Conservation (phyloP, 164 flowering plant genomes). For the Protea cynaroides region DNA sequence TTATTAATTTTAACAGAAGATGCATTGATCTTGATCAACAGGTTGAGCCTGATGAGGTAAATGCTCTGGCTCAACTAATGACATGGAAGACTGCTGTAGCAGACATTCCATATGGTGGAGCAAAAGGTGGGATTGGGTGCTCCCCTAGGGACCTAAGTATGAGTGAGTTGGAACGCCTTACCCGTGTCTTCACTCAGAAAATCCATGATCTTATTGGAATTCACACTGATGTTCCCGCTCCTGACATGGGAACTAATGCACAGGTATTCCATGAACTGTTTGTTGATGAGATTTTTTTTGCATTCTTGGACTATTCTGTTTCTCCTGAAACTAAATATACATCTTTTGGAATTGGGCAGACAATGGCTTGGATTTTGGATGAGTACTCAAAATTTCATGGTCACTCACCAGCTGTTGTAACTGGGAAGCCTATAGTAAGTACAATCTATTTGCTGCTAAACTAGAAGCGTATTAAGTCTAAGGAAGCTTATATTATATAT, state of each 20-base stretch:
- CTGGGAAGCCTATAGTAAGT: slow-evolving; percentile 80
- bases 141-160: slow-evolving; percentile 49
- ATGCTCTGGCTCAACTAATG: slow-evolving; percentile 83
- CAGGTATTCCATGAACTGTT: slow-evolving; percentile 32
- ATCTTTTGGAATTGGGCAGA: slow-evolving; percentile 32
- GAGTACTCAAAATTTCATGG: slow-evolving; percentile 88
- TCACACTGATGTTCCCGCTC: slow-evolving; percentile 80
- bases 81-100: slow-evolving; percentile 88
- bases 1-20: slow-evolving; percentile 3
- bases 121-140: slow-evolving; percentile 86
- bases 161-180: slow-evolving; percentile 68
- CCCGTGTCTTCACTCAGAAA: slow-evolving; percentile 83
- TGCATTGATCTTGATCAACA: slow-evolving; percentile 14
- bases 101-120: slow-evolving; percentile 78
- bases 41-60: slow-evolving; percentile 93
- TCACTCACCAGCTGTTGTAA: slow-evolving; percentile 77
- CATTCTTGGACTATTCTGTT: not conserved
- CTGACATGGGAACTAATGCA: slow-evolving; percentile 84
- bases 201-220: slow-evolving; percentile 79
- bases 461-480: not conserved
- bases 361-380: slow-evolving; percentile 90
- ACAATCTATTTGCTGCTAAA: not conserved
- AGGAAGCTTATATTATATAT: not conserved
- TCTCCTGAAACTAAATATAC: not conserved
- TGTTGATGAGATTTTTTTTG: not conserved